phyloP scores from a whole-genome alignment of 257 asterid genomes.

The Mitragyna speciosa region DNA sequence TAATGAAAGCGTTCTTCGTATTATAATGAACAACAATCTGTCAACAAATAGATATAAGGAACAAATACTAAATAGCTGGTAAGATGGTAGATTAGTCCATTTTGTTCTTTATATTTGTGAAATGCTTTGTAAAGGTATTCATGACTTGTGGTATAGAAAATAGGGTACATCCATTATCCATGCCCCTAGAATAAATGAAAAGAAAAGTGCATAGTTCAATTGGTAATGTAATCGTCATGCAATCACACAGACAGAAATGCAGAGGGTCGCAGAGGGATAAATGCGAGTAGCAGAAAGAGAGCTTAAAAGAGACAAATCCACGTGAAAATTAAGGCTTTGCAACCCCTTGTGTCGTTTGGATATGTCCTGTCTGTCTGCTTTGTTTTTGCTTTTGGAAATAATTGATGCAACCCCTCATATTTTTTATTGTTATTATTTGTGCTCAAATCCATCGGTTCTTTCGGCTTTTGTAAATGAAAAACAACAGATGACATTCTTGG shows the following conservation, averaged over 20 bases:
- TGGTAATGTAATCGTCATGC: neutral
- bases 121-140: neutral
- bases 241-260: neutral
- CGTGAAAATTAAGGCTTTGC: constrained; percentile 39
- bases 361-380: constrained; percentile 31
- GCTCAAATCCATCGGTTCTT: neutral
- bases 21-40: neutral
- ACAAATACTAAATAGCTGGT: no score
- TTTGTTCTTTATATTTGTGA: neutral
- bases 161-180: neutral
- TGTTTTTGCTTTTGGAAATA: constrained; percentile 18
- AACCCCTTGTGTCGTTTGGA: constrained; percentile 26
- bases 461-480: neutral
- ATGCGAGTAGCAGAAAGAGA: constrained; percentile 21
- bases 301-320: constrained; percentile 38
- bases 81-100: no score
- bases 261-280: constrained; percentile 20
- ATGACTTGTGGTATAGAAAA: neutral
- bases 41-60: neutral
- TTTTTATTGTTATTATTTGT: no score
- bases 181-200: neutral
- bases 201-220: neutral
- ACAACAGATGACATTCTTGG: neutral
- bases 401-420: neutral
- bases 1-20: neutral